Conservation (phyloP, 1,284 basidiomycete genomes). For the Cutaneotrichosporon curvatum region DNA sequence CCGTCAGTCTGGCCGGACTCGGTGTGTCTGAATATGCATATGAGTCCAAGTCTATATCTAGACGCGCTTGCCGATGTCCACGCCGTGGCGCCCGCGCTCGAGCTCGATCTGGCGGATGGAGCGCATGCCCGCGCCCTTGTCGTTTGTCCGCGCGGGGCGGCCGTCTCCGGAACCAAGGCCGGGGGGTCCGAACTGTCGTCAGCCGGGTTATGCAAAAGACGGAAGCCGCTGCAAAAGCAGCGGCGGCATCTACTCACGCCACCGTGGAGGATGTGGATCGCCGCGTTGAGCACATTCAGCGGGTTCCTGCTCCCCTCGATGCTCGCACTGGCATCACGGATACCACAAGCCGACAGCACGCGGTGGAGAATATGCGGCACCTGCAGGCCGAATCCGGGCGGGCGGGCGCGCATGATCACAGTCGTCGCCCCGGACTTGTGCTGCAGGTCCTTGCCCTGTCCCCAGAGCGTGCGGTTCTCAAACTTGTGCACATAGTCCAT, state of each 20-base stretch:
- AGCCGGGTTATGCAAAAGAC: neutral
- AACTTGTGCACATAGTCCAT: slow-evolving; percentile 88
- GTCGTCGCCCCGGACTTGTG: slow-evolving; percentile 79
- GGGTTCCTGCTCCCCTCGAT: slow-evolving; percentile 87
- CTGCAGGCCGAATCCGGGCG: slow-evolving; percentile 81
- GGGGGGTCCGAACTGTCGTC: slow-evolving; percentile 21
- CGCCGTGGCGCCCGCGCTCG: slow-evolving; percentile 44
- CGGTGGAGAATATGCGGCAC: slow-evolving; percentile 82
- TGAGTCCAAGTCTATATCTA: neutral
- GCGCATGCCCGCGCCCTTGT: slow-evolving; percentile 45
- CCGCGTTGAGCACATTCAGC: slow-evolving; percentile 54
- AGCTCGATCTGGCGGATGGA: slow-evolving; percentile 42
- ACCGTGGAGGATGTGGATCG: slow-evolving; percentile 43
- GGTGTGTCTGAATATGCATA: slow-evolving; percentile 2
- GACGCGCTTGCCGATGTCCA: slow-evolving; percentile 25
- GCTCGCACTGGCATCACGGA: slow-evolving; percentile 88
- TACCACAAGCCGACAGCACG: slow-evolving; percentile 83
- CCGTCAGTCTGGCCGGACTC: too few species aligned
- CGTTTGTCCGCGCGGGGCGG: slow-evolving; percentile 24
- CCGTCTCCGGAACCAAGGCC: slow-evolving; percentile 39
- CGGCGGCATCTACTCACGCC: slow-evolving; percentile 42
- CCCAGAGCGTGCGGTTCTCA: slow-evolving; percentile 83
- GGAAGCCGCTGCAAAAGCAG: too few species aligned
- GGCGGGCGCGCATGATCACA: slow-evolving; percentile 77
- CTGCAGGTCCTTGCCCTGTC: slow-evolving; percentile 56